phyloP scores from a whole-genome alignment of 768 basidiomycete species.

The Serendipita indica region DNA sequence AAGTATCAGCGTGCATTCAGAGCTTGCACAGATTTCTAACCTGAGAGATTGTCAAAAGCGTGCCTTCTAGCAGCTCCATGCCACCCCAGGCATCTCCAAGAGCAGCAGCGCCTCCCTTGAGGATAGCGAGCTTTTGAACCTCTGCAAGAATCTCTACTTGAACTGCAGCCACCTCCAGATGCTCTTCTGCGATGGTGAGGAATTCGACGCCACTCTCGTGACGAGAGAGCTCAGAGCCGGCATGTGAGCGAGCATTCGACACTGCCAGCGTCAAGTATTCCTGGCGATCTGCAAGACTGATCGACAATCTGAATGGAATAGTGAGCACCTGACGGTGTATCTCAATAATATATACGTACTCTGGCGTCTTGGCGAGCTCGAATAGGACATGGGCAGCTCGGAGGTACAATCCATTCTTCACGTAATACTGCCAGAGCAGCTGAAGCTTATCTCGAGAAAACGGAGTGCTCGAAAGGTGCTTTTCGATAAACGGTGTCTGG shows the following conservation, averaged over 20 bases:
- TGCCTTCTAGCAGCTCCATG: slow-evolving; percentile 24
- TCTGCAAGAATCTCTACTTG: slow-evolving; percentile 80
- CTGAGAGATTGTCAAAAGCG: slow-evolving; percentile 68
- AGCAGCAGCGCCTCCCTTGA: slow-evolving; percentile 39
- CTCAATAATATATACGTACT: slow-evolving; percentile 35
- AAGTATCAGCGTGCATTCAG: slow-evolving; percentile 3
- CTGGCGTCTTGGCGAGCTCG: slow-evolving; percentile 65
- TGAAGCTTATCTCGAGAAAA: slow-evolving; percentile 68
- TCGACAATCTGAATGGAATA: slow-evolving; percentile 15
- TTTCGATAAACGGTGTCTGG: slow-evolving; percentile 76
- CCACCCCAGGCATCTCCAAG: slow-evolving; percentile 22
- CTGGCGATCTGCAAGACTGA: slow-evolving; percentile 51
- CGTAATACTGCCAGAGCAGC: slow-evolving; percentile 93
- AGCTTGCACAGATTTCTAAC: slow-evolving; percentile 30
- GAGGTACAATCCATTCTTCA: slow-evolving; percentile 75
- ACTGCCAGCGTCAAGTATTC: slow-evolving; percentile 91
- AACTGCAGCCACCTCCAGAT: slow-evolving; percentile 90
- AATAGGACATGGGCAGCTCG: slow-evolving; percentile 79
- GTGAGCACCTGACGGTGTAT: background rate
- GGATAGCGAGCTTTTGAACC: slow-evolving; percentile 43
- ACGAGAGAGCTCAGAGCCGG: slow-evolving; percentile 55
- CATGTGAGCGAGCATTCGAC: slow-evolving; percentile 91
- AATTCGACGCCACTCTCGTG: slow-evolving; percentile 91
- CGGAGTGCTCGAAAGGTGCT: slow-evolving; percentile 72
- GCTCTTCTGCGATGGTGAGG: slow-evolving; percentile 88